Evolutionary conservation across 2,329 filamentous ascomycete genomes (phyloP), one percentile per base, ranked within the genome.

Genomic region (Venturia effusa): DNA sequence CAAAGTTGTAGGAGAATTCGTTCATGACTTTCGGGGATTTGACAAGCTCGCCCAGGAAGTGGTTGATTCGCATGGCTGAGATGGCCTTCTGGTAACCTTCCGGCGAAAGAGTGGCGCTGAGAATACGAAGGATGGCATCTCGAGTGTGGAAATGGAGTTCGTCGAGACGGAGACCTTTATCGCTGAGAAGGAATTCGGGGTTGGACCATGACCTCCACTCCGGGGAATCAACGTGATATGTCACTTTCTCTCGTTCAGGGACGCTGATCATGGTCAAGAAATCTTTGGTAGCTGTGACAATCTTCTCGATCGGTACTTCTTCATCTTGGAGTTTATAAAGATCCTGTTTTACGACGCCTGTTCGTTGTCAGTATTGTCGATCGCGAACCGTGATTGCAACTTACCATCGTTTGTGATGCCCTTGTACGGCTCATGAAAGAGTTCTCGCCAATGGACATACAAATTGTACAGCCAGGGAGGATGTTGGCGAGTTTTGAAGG

Each of bases 1-100:
- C 83, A 65, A 90, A 87, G 74, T 91, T 91, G 79, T 92, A 92
- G 1, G 85, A 89, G 75, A 82, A 84, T 71, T 90, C 83, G 75
- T 90, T 91, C 81, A 89, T 84, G 62, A 92, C 82, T 6, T 75
- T 72, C 0, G 83, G 80, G 0, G 84, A 80, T 40, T 83, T 70
- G 61, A 89, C 84, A 0, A 91, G 79, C 65, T 88, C 81, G 55
- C 88, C 88, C 0, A 92, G 80, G 74, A 90, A 91, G 64, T 86
- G 84, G 73, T 92, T 91, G 71, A 89, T 84, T 64, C 84, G 84
- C 87, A 89, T 90, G 0, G 88, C 87, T 0, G 77, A 79, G 1
- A 87, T 64, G 10, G 88, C 88, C 69, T 92, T 91, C 22, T 80
- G 73, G 74, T 90, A 92, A 17, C 89, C 88, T 70, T 89, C 85